These are phyloP conservation scores for Bodo saltans DNA, from an alignment of 78 protist species.

Conservation along the genomic window DNA sequence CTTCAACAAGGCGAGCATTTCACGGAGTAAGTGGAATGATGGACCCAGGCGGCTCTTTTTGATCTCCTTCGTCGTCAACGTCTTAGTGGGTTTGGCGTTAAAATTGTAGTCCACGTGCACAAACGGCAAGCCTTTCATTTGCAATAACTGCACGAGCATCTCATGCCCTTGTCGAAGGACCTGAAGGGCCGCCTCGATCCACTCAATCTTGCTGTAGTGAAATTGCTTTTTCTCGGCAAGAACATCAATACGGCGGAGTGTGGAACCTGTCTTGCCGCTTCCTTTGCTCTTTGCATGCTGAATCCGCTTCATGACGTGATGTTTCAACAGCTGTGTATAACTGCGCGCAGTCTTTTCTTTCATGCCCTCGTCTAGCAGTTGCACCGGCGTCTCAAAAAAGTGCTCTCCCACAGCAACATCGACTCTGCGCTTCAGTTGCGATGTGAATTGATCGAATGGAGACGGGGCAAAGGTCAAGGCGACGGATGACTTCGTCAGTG, in stretches of 20 bases:
- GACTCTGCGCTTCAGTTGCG: constrained; percentile 81
- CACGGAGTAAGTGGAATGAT: constrained; percentile 98
- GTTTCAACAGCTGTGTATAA: constrained; percentile 97
- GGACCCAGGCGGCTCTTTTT: constrained; percentile 99
- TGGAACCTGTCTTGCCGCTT: background rate
- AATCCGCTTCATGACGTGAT: constrained; percentile 85
- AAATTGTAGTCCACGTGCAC: constrained; percentile 99
- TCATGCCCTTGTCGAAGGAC: constrained; percentile 99
- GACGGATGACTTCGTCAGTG: constrained; percentile 74
- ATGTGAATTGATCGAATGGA: constrained; percentile 92
- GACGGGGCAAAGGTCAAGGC: constrained; percentile 92
- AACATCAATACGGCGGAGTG: constrained; percentile 54
- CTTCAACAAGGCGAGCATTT: constrained; percentile 95
- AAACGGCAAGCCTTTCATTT: constrained; percentile 94
- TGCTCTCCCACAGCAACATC: constrained; percentile 94
- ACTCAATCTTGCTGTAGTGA: constrained; percentile 94
- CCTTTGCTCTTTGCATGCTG: constrained; percentile 78
- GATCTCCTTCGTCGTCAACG: constrained; percentile 99
- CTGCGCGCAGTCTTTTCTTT: constrained; percentile 93
- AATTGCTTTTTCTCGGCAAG: constrained; percentile 93
- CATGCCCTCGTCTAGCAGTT: too few species aligned
- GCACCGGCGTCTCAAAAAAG: too few species aligned
- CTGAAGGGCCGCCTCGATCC: constrained; percentile 99
- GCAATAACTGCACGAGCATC: constrained; percentile 98
- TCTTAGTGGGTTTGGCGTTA: constrained; percentile 97